These are phyloP conservation scores for Pholiota molesta DNA, from an alignment of 768 basidiomycete genomes.

Conservation along the genomic window DNA sequence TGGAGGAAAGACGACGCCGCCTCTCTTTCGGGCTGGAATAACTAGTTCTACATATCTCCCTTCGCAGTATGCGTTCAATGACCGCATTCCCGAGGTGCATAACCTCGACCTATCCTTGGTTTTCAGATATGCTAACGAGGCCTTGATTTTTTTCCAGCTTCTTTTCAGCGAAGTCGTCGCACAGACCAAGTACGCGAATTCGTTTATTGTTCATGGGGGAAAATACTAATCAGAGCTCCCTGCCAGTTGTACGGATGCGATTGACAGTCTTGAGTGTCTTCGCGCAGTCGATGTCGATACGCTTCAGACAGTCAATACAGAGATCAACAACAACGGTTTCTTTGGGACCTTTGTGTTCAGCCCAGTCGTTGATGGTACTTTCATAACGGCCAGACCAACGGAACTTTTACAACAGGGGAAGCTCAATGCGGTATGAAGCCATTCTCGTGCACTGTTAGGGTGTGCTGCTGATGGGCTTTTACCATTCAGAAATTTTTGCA, in stretches of 20 bases:
- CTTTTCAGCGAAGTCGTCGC: constrained; percentile 33
- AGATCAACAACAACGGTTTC: constrained; percentile 35
- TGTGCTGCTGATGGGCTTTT: not conserved
- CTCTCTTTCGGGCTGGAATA: constrained; percentile 46
- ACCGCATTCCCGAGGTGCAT: constrained; percentile 40
- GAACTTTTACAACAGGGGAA: constrained; percentile 36
- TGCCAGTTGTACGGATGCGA: constrained; percentile 35
- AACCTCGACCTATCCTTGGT: not conserved
- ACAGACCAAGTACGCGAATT: constrained; percentile 34
- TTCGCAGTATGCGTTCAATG: constrained; percentile 47
- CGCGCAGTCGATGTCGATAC: constrained; percentile 31
- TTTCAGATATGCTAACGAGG: not conserved
- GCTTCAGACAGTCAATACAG: constrained; percentile 36
- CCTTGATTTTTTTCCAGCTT: not conserved
- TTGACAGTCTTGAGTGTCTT: constrained; percentile 43
- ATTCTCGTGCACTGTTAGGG: no score
- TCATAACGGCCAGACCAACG: constrained; percentile 46
- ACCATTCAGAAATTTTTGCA: constrained; percentile 29
- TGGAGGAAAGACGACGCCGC: constrained; percentile 45
- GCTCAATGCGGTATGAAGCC: constrained; percentile 42
- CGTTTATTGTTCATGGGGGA: not conserved
- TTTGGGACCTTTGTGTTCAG: constrained; percentile 41
- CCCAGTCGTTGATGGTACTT: constrained; percentile 51
- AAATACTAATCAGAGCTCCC: not conserved
- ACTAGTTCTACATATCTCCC: constrained; percentile 48